Conservation (phyloP, 129 eudicot species). For the Flaveria sonorensis region DNA sequence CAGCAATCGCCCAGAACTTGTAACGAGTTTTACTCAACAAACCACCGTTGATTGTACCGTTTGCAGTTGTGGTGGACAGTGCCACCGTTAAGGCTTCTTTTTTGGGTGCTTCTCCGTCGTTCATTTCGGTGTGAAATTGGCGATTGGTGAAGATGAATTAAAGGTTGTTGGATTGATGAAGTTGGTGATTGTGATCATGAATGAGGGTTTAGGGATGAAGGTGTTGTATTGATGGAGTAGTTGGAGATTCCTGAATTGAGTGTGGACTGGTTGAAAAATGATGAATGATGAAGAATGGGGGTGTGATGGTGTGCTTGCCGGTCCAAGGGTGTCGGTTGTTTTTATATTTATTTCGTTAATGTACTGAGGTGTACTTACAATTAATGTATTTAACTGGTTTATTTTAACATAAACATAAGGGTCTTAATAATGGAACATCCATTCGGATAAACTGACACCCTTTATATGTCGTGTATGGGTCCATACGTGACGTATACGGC, state of each 20-base stretch:
- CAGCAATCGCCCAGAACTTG: conserved; percentile 73
- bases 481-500: too few relatives aligned
- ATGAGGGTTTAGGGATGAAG: not conserved
- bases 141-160: not conserved
- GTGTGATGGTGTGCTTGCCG: conserved; percentile 9
- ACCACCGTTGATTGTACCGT: not conserved
- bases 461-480: too few relatives aligned
- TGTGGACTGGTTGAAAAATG: conserved; percentile 36
- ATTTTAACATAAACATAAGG: too few relatives aligned
- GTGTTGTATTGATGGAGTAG: conserved; percentile 16
- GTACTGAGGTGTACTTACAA: too few relatives aligned
- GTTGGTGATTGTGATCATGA: conserved; percentile 4
- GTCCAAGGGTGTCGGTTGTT: conserved; percentile 33
- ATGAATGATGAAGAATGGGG: conserved; percentile 20
- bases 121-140: conserved; percentile 32
- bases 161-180: conserved; percentile 1
- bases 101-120: conserved; percentile 54
- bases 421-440: too few relatives aligned
- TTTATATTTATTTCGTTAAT: too few relatives aligned
- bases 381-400: too few relatives aligned
- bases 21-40: conserved; percentile 57
- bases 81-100: conserved; percentile 21
- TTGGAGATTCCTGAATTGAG: conserved; percentile 37
- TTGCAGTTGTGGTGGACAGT: conserved; percentile 24
- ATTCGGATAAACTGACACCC: too few relatives aligned